Conservation (phyloP, 768 basidiomycete species). For the Lentinula boryana region DNA sequence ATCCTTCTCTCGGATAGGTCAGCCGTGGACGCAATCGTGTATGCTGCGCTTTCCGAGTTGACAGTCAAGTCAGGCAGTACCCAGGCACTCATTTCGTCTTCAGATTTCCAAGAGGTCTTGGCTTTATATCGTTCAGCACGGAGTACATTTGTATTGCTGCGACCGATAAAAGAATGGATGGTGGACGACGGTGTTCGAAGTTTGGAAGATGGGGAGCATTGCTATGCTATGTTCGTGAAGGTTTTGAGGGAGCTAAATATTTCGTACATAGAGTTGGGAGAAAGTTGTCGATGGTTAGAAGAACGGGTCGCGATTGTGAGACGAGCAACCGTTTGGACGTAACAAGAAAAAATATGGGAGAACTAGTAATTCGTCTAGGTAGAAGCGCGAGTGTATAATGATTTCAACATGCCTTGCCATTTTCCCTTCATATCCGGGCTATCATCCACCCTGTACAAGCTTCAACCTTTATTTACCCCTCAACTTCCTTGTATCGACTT, state of each 20-base stretch:
- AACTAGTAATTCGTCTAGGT: too few species aligned
- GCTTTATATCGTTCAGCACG: conserved; percentile 28
- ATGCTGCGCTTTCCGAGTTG: conserved; percentile 34
- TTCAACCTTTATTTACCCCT: too few species aligned
- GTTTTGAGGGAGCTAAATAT: conserved; percentile 38
- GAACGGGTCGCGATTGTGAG: conserved; percentile 24
- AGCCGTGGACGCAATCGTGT: conserved; percentile 58
- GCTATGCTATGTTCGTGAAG: conserved; percentile 30
- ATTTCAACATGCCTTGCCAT: too few species aligned
- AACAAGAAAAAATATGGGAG: too few species aligned
- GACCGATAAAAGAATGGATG: conserved; percentile 52
- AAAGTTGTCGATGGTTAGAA: conserved; percentile 33
- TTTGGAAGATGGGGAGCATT: conserved; percentile 40
- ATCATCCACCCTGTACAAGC: too few species aligned
- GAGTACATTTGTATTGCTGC: conserved; percentile 49
- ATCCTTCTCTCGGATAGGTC: conserved; percentile 58
- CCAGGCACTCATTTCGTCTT: conserved; percentile 24
- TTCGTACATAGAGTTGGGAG: conserved; percentile 38
- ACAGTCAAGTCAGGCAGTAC: conserved; percentile 23
- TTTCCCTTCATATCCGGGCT: too few species aligned
- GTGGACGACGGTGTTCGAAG: conserved; percentile 59
- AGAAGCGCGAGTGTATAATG: too few species aligned
- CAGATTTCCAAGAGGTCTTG: conserved; percentile 35
- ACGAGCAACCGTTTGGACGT: not conserved
- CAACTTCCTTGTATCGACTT: too few species aligned